phyloP scores from a whole-genome alignment of 176 grass and related monocot genomes.

The Canna indica region DNA sequence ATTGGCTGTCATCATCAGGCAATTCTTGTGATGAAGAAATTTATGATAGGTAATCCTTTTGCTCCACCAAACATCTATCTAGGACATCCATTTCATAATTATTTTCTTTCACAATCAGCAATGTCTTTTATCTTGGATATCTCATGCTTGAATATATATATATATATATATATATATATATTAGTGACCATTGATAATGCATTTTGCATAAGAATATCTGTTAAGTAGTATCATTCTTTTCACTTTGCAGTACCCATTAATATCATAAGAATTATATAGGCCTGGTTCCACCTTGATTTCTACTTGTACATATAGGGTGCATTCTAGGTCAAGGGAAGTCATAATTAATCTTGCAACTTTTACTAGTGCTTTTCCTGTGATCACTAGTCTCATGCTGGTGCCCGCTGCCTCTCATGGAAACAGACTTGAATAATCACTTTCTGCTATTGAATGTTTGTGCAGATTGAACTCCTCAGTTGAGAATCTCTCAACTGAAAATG shows the following conservation, averaged over 20 bases:
- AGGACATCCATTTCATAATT: background rate
- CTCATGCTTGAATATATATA: background rate
- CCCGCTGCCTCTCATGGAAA: background rate
- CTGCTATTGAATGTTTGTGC: background rate
- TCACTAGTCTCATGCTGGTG: background rate
- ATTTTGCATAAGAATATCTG: no score
- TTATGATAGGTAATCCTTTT: constrained; percentile 14
- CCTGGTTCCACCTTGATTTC: no score
- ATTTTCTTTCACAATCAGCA: background rate
- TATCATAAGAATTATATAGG: no score
- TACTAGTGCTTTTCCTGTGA: background rate
- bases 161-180: no score
- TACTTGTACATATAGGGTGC: background rate
- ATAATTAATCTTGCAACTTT: no score
- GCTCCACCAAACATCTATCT: background rate
- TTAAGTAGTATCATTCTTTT: no score
- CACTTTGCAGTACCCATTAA: no score
- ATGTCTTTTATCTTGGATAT: background rate
- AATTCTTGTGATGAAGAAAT: constrained; percentile 22
- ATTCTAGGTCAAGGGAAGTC: no score
- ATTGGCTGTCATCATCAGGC: constrained; percentile 24
- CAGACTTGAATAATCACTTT: background rate
- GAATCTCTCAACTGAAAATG: constrained; percentile 20
- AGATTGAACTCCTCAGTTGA: constrained; percentile 10
- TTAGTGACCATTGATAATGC: no score